Evolutionary conservation across 306 rosid genomes (phyloP).

Genomic region (Inga leiocalycina): DNA sequence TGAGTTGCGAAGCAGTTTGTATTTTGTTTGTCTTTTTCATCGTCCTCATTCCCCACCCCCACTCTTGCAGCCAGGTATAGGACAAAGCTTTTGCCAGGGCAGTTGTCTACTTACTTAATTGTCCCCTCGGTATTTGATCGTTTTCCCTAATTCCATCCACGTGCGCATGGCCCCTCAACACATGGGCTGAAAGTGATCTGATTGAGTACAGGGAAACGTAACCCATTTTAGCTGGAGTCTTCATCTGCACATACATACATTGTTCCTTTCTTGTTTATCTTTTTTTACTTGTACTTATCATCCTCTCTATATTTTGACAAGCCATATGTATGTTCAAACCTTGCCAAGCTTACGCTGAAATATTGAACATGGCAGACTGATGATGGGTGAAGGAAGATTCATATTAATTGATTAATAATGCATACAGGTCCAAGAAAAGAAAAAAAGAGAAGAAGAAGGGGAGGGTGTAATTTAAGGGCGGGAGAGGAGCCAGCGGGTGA

Average conservation of each 20-base stretch:
- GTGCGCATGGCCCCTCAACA: not conserved
- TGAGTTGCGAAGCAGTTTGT: not conserved
- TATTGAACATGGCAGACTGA: not conserved
- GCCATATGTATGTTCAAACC: not conserved
- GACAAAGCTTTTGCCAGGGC: not conserved
- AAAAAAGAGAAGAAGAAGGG: not conserved
- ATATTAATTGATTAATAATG: not conserved
- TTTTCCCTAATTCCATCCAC: not conserved
- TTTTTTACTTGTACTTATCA: not conserved
- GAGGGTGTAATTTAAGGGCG: not conserved
- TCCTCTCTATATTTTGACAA: not conserved
- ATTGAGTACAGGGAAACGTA: not conserved
- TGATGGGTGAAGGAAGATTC: not conserved
- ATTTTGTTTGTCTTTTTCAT: not conserved
- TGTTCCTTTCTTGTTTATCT: not conserved
- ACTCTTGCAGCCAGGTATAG: not conserved
- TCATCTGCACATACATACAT: not conserved
- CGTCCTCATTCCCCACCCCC: not conserved
- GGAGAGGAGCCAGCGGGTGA: constrained; percentile 48
- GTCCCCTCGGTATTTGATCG: not conserved
- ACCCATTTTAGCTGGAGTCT: not conserved
- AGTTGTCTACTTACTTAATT: not conserved
- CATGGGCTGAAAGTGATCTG: not conserved
- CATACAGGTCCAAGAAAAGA: not conserved
- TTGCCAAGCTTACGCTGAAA: not conserved